Base-by-base conservation (phyloP, 2,329 filamentous ascomycete genomes). In the Sporothrix humicola region DNA sequence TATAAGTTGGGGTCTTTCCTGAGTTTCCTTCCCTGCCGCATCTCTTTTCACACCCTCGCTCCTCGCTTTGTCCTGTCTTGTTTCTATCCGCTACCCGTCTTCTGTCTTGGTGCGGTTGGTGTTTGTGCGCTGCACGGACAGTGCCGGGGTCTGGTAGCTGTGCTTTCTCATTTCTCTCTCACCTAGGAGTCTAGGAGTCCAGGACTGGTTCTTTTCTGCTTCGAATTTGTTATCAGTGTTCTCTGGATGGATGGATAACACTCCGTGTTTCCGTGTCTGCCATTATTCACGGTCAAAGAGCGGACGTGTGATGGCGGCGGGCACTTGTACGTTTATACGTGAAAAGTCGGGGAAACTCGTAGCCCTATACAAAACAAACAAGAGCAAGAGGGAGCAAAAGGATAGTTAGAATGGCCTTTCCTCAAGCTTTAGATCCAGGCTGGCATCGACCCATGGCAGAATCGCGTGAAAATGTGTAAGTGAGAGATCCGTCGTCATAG, bases 391-490 rank as follows among this genome's bases (percentile, higher is more conserved):
- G 23, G 23, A 26, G 23, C 23, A 26, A 6, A 37, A 37, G 31
- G 2, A 37, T 7, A 26, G 23, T 37, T 37, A 37, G 31, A 37
- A 37, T 37, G 31, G 31, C 31, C 31, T 7, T 37, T 37, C 7
- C 31, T 3, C 12, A 58, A 31, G 23, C 23, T 31, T 10, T 20
- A 42, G 46, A 17, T 42, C 26, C 17, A 44, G 23, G 31, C 31
- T 10, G 56, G 31, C 3, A 52, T 69, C 13, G 46, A 48, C 66
- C 50, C 31, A 58, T 23, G 52, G 65, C 9, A 37, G 48, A 69
- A 56, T 69, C 66, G 66, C 66, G 66, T 69, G 31, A 44, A 69
- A 10, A 69, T 69, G 66, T 69, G 66, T 69, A 69, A 69, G 66
- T 69, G n/a, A 42, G 50, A 56, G 23, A 12, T 17, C 23, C 44